Evolutionary conservation across 805 yeast species (phyloP), one percentile per base, ranked within the genome.

Genomic region (Maudiozyma turicensis): DNA sequence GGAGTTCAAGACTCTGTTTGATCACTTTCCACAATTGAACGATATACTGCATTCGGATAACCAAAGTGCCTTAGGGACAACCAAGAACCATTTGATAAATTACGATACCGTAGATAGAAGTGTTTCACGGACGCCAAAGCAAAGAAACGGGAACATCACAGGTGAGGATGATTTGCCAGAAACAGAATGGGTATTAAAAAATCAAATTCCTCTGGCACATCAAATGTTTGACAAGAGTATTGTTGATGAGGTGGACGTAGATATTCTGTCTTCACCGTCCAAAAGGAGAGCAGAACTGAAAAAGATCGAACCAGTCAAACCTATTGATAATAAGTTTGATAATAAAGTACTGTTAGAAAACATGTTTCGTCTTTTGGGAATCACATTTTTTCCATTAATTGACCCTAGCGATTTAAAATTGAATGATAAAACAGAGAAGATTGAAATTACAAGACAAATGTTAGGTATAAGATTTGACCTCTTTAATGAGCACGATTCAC

Each of bases 381-480:
- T 69, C 3, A 69, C 72, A 3, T 60, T 62, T 8, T 70, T 71
- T 49, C 74, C 74, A 0, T 58, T 69, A 1, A 61, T 61, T 10
- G 71, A 69, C 44, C 72, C 73, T 4, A 50, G 61, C n/a, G 63
- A 63, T 40, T 43, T 61, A 8, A 43, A 48, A 34, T 34, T 56
- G 2, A 45, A 57, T 43, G 47, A 49, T 1, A 55, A 47, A 8
- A 50, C 52, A 3, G 48, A 45, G 7, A 51, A 50, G 29, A 47
- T 56, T 41, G 50, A 49, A 8, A 50, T 52, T 5, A 46, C 44
- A 11, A 50, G 62, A 40, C 54, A 56, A 20, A 59, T 69, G 55
- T 14, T 70, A 0, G 74, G 74, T 2, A 57, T 71, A n/a, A 54
- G 75, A 40, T 58, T 71, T n/a, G 75, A 71, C 49, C 53, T 68